Percentiles rank a stretch among this genome's conserved stretches.
Evolutionary conservation across 2,329 filamentous ascomycete species (phyloP).

Genomic region (Penicillium sp.): DNA sequence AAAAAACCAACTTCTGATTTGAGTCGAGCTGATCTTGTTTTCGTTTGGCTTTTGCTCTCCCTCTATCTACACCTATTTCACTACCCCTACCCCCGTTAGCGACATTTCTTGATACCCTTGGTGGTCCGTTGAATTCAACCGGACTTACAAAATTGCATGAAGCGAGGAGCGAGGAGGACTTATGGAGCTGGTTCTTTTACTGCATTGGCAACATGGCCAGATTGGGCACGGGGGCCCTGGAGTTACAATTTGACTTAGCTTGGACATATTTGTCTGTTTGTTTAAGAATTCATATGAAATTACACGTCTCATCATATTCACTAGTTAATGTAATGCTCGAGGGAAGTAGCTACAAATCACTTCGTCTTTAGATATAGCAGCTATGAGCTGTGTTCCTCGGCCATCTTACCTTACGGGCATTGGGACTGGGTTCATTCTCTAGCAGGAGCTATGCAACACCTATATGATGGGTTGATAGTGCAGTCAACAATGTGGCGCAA

Average conservation of each 20-base stretch:
- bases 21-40: not conserved
- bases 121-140: not conserved
- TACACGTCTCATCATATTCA: not conserved
- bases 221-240: not conserved
- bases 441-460: not conserved
- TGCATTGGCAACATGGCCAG: not conserved
- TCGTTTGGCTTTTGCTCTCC: not conserved
- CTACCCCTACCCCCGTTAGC: not conserved
- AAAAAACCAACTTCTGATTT: not conserved
- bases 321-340: not conserved
- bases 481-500: not conserved
- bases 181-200: not conserved
- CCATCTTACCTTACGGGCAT: not conserved
- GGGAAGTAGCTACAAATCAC: not conserved
- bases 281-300: not conserved
- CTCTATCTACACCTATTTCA: not conserved
- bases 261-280: not conserved
- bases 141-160: slow-evolving; percentile 6
- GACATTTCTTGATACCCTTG: slow-evolving; percentile 14
- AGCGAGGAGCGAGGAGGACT: not conserved
- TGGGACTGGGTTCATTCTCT: not conserved
- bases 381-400: not conserved
- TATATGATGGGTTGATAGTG: not conserved
- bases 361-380: not conserved
- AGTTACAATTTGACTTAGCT: not conserved